Conservation (phyloP, 108 stramenopile genomes). For the Nitzschia inconspicua region DNA sequence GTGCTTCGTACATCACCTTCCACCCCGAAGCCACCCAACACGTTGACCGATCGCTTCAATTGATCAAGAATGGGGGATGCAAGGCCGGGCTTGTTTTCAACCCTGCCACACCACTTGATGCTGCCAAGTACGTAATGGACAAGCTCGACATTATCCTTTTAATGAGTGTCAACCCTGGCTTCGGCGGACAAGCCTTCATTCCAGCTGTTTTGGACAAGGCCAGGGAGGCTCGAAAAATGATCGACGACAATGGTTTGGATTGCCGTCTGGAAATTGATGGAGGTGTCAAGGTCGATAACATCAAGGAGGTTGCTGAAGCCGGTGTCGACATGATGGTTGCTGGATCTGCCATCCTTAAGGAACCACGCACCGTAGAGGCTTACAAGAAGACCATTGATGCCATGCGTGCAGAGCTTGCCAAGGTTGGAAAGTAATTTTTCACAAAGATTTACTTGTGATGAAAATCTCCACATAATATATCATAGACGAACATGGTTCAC, state of each 20-base stretch:
- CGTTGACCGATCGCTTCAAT: slow-evolving; percentile 93
- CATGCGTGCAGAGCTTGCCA: slow-evolving; percentile 93
- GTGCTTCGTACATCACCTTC: slow-evolving; percentile 98
- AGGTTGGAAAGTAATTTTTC: slow-evolving; percentile 9
- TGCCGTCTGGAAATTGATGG: slow-evolving; percentile 97
- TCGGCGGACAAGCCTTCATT: slow-evolving; percentile 97
- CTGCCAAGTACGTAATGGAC: slow-evolving; percentile 89
- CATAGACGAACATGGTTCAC: no score
- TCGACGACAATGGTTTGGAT: slow-evolving; percentile 93
- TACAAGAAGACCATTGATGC: slow-evolving; percentile 95
- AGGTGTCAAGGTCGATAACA: slow-evolving; percentile 91
- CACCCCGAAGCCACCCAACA: slow-evolving; percentile 97
- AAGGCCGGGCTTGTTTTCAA: slow-evolving; percentile 98
- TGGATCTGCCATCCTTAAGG: slow-evolving; percentile 95
- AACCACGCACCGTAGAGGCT: slow-evolving; percentile 91
- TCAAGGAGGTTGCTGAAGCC: slow-evolving; percentile 93
- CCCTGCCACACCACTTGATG: slow-evolving; percentile 93
- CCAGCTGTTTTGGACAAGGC: slow-evolving; percentile 91
- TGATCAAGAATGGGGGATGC: slow-evolving; percentile 94
- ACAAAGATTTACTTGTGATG: no score
- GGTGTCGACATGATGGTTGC: slow-evolving; percentile 99
- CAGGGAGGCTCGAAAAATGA: slow-evolving; percentile 91
- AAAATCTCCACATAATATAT: no score
- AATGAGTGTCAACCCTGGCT: slow-evolving; percentile 98
- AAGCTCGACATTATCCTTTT: slow-evolving; percentile 98